Evolutionary conservation across 2,329 filamentous ascomycete genomes (phyloP).

Genomic region (Alternaria arborescens): DNA sequence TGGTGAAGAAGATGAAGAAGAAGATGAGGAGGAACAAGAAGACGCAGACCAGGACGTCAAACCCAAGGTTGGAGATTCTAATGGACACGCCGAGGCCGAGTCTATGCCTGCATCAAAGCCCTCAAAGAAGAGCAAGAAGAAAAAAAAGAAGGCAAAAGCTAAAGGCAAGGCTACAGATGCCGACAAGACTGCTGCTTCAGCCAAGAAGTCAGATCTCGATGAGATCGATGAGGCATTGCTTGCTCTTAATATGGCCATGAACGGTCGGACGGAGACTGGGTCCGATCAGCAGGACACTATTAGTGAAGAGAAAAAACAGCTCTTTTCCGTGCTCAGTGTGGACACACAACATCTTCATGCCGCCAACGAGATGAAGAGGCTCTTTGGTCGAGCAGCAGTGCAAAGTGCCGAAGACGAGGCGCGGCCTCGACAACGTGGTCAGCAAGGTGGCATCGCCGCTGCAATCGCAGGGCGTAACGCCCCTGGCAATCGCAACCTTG

Average conservation of each 20-base stretch:
- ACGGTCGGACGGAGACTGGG: slow-evolving; percentile 25
- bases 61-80: slow-evolving; percentile 42
- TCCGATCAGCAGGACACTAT: slow-evolving; percentile 27
- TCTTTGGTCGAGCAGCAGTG: slow-evolving; percentile 73
- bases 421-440: slow-evolving; percentile 60
- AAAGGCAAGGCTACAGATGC: slow-evolving; percentile 58
- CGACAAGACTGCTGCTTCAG: slow-evolving; percentile 23
- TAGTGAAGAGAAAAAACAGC: slow-evolving; percentile 56
- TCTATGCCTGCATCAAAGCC: slow-evolving; percentile 43
- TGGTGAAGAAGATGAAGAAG: slow-evolving; percentile 51
- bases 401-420: slow-evolving; percentile 64
- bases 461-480: slow-evolving; percentile 65
- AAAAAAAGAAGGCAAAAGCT: slow-evolving; percentile 66
- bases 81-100: slow-evolving; percentile 34
- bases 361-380: slow-evolving; percentile 85
- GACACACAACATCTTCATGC: slow-evolving; percentile 81
- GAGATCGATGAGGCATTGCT: slow-evolving; percentile 73
- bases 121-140: slow-evolving; percentile 62
- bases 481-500: slow-evolving; percentile 67
- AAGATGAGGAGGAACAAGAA: slow-evolving; percentile 47
- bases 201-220: slow-evolving; percentile 57
- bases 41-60: slow-evolving; percentile 32
- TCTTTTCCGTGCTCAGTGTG: slow-evolving; percentile 65
- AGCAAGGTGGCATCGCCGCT: slow-evolving; percentile 66
- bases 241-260: slow-evolving; percentile 59